A percentile compares a stretch with the other conserved stretches of the same genome.
Evolutionary conservation across 345 rosid species (phyloP).

Genomic region (Arabis hirsuta): DNA sequence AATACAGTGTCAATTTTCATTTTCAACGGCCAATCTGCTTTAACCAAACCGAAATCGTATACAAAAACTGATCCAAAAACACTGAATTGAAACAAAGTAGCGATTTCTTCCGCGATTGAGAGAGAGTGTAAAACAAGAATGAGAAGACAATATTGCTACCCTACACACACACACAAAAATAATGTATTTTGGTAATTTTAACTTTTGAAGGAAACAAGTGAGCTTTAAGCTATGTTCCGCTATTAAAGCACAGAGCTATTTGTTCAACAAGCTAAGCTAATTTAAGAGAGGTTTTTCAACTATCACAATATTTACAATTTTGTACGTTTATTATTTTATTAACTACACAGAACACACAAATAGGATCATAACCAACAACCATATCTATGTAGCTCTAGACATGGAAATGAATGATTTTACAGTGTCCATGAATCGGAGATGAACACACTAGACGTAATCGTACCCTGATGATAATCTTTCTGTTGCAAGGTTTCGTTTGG

Average conservation of each 20-base stretch:
- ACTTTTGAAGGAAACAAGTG: background rate
- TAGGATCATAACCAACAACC: conserved; percentile 12
- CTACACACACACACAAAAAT: background rate
- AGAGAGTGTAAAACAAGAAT: background rate
- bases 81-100: background rate
- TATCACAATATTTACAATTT: conserved; percentile 40
- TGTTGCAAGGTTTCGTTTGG: conserved; percentile 54
- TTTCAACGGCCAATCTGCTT: background rate
- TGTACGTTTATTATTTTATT: conserved; percentile 17
- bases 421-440: conserved; percentile 8
- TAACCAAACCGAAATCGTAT: background rate
- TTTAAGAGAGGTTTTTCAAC: background rate
- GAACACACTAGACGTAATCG: conserved; percentile 55
- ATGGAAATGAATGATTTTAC: conserved; percentile 34
- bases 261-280: background rate
- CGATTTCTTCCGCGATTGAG: too few relatives aligned
- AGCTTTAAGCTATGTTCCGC: background rate
- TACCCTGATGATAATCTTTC: conserved; percentile 52
- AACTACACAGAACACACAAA: conserved; percentile 23
- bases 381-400: conserved; percentile 6
- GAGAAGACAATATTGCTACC: background rate
- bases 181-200: background rate
- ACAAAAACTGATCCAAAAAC: background rate
- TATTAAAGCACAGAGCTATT: conserved; percentile 2
- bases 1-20: too few relatives aligned